Evolutionary conservation across 2,329 filamentous ascomycete species (phyloP).

Genomic region (Aspergillus floridensis): DNA sequence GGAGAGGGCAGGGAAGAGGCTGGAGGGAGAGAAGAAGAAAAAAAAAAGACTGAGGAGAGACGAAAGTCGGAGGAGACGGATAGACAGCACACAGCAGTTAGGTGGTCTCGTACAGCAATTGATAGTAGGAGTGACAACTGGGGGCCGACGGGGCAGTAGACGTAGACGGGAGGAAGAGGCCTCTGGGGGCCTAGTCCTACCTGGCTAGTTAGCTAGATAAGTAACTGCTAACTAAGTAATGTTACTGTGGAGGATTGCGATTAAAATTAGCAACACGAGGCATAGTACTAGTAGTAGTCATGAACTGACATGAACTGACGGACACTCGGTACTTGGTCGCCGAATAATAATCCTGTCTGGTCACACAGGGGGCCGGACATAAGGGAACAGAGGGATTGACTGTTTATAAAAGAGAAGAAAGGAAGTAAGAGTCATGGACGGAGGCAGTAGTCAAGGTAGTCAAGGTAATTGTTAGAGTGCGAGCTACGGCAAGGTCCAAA

Average conservation of each 20-base stretch:
- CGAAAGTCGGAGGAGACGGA: too few species aligned
- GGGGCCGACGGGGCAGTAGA: neutral
- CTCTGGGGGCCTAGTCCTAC: neutral
- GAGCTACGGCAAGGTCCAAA: too few species aligned
- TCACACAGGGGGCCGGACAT: neutral
- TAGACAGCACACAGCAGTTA: too few species aligned
- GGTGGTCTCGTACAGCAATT: too few species aligned
- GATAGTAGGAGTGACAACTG: neutral
- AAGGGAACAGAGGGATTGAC: neutral
- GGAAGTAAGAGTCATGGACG: too few species aligned
- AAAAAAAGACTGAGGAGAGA: too few species aligned
- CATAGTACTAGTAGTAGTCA: neutral
- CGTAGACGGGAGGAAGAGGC: too few species aligned
- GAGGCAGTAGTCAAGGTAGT: too few species aligned
- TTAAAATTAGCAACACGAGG: neutral
- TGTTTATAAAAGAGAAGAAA: neutral
- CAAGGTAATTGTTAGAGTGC: too few species aligned
- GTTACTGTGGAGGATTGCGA: neutral
- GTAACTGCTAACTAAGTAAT: too few species aligned
- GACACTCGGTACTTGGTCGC: neutral
- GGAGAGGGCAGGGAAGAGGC: too few species aligned
- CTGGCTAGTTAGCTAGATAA: neutral
- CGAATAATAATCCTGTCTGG: neutral
- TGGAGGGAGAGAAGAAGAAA: too few species aligned
- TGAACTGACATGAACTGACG: neutral